Percentiles rank a stretch among this genome's conserved stretches.
These are phyloP conservation scores for Melampsora americana DNA, from an alignment of 1,284 basidiomycete species.

Conservation along the genomic window DNA sequence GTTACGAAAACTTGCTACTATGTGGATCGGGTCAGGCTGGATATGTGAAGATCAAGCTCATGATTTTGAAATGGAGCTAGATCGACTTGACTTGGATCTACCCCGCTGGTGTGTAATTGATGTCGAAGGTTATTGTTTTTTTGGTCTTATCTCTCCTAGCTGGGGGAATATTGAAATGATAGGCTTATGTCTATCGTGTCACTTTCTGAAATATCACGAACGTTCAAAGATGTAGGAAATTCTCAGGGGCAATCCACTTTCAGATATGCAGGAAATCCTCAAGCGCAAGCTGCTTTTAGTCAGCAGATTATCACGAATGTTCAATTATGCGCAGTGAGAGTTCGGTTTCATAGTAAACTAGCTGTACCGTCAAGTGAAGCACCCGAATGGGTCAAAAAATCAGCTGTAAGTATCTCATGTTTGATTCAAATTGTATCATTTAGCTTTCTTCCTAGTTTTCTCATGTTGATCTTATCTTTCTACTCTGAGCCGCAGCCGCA, in stretches of 20 bases:
- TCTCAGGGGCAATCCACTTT: conserved; percentile 1
- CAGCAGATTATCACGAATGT: conserved; percentile 44
- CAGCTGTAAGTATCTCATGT: background rate
- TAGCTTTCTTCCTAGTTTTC: background rate
- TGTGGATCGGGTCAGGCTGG: conserved; percentile 15
- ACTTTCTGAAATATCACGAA: background rate
- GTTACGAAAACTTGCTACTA: conserved; percentile 34
- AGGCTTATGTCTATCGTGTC: background rate
- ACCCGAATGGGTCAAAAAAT: conserved; percentile 21
- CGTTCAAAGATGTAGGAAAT: background rate
- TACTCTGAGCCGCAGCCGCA: background rate
- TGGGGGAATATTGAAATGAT: background rate
- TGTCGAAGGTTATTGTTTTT: conserved; percentile 16
- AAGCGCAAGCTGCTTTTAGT: conserved; percentile 37
- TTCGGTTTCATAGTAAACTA: conserved; percentile 41
- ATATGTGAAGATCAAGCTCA: conserved; percentile 26
- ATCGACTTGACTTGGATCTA: conserved; percentile 27
- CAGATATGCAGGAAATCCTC: conserved; percentile 9
- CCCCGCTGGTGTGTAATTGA: conserved; percentile 41
- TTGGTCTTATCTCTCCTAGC: background rate
- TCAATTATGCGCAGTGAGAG: conserved; percentile 41
- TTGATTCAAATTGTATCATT: background rate
- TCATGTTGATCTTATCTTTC: background rate
- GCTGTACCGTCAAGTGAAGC: conserved; percentile 29
- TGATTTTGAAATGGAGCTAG: conserved; percentile 26